Evolutionary conservation across 352 stramenopile genomes (phyloP).

Genomic region (Phytopythium boreale): DNA sequence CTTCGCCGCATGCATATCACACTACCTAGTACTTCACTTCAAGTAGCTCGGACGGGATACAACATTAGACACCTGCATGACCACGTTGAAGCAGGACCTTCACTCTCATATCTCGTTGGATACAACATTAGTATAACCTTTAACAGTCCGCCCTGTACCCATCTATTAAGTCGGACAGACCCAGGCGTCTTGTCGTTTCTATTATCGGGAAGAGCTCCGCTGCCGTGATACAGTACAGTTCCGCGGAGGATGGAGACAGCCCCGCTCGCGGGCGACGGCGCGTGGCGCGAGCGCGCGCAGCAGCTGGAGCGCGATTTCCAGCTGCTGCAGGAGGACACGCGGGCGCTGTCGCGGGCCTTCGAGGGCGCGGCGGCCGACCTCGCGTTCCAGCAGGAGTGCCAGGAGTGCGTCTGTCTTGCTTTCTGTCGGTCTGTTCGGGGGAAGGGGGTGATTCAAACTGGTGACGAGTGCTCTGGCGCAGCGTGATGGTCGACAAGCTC

Average conservation of each 20-base stretch:
- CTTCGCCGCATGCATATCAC: no score
- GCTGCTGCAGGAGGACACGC: constrained; percentile 32
- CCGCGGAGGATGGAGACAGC: constrained; percentile 1
- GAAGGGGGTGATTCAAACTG: no score
- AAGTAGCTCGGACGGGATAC: no score
- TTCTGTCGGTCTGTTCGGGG: no score
- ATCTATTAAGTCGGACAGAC: neutral
- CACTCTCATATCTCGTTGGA: neutral
- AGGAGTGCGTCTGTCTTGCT: constrained; percentile 29
- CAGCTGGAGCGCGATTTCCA: constrained; percentile 30
- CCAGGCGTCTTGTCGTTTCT: neutral
- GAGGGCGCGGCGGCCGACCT: constrained; percentile 33
- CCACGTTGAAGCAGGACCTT: neutral
- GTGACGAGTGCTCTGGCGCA: constrained; percentile 12
- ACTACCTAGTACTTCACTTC: neutral
- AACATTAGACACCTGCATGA: no score
- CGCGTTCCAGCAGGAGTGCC: constrained; percentile 31
- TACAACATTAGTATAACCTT: neutral
- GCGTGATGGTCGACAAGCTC: constrained; percentile 42
- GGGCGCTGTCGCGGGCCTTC: constrained; percentile 29
- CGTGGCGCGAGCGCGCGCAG: constrained; percentile 8
- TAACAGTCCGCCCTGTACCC: no score
- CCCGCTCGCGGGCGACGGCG: neutral
- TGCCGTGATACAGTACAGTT: no score
- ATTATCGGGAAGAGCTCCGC: neutral